These are phyloP conservation scores for Biscogniauxia sp. DNA, from an alignment of 2,329 filamentous ascomycete species.

Conservation along the genomic window DNA sequence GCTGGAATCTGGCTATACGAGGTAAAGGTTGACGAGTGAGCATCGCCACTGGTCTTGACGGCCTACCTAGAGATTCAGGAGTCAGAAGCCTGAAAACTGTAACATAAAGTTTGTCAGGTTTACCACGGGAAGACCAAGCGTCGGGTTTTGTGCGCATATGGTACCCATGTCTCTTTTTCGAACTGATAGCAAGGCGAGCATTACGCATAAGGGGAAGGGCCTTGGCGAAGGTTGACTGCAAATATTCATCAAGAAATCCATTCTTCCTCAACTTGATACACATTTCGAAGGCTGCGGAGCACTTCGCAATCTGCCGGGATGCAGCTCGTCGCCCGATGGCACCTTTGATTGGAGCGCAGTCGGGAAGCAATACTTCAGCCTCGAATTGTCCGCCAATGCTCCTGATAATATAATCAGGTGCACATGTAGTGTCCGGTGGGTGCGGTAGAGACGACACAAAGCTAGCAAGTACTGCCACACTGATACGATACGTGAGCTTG, in stretches of 20 bases:
- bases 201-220: slow-evolving; percentile 81
- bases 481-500: slow-evolving; percentile 73
- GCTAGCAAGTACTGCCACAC: slow-evolving; percentile 67
- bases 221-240: slow-evolving; percentile 72
- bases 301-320: slow-evolving; percentile 78
- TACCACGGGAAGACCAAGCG: slow-evolving; percentile 59
- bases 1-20: slow-evolving; percentile 61
- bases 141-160: slow-evolving; percentile 75
- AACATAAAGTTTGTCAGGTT: slow-evolving; percentile 56
- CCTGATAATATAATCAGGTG: slow-evolving; percentile 61
- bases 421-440: slow-evolving; percentile 33
- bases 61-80: slow-evolving; percentile 54
- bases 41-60: slow-evolving; percentile 64
- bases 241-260: slow-evolving; percentile 67
- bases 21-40: slow-evolving; percentile 68
- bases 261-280: slow-evolving; percentile 68
- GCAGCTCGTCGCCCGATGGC: slow-evolving; percentile 60
- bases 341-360: slow-evolving; percentile 67
- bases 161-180: slow-evolving; percentile 73
- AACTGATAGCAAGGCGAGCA: slow-evolving; percentile 75
- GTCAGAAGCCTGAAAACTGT: slow-evolving; percentile 59
- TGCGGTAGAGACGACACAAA: slow-evolving; percentile 70
- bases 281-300: slow-evolving; percentile 82
- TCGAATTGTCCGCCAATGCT: slow-evolving; percentile 58
- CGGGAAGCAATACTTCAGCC: slow-evolving; percentile 78